Evolutionary conservation across 192 early-diverging fungal genomes (phyloP), one percentile per base, ranked within the genome.

Genomic region (Phycomyces blakesleeanus): DNA sequence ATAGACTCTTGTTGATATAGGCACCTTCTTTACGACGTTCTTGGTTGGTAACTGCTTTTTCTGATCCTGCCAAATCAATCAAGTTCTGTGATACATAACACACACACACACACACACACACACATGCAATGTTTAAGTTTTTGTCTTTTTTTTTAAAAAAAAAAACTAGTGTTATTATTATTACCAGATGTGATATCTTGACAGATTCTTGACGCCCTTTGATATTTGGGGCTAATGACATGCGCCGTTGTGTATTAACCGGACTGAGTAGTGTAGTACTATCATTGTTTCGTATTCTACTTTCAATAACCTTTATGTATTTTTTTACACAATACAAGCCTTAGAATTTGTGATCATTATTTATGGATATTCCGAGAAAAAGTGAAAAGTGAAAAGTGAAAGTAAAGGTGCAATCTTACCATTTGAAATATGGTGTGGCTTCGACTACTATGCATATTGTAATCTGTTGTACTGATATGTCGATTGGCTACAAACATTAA

Each of bases 401-500:
- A n/a, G n/a, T n/a, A n/a, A n/a, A 27, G 15, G 12, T n/a, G 18
- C 12, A 22, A 41, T 34, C 63, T 71, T 60, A 88, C 84, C 77
- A 98, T 93, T 63, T 92, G 89, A 59, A 99, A 97, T 21, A 99
- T 90, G 5, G 97, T 96, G 70, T 99, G 96, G 29, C 94, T 96
- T 69, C 96, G 81, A 62, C 88, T 91, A 59, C 89, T 91, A 50
- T 89, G 82, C 56, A 93, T 86, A 75, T 99, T 99, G 75, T 93
- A 93, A 64, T 97, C 88, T 0, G 97, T 99, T 2, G 88, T 85
- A 25, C 93, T 91, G 51, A 95, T 83, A 58, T 93, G 91, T 10
- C 96, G 84, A 74, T 96, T 86, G 29, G 74, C 80, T 84, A 71
- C n/a, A n/a, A n/a, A n/a, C n/a, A n/a, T n/a, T n/a, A n/a, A n/a